These are phyloP conservation scores for Medicago ruthenica DNA, from an alignment of 306 rosid species.

Conservation along the genomic window DNA sequence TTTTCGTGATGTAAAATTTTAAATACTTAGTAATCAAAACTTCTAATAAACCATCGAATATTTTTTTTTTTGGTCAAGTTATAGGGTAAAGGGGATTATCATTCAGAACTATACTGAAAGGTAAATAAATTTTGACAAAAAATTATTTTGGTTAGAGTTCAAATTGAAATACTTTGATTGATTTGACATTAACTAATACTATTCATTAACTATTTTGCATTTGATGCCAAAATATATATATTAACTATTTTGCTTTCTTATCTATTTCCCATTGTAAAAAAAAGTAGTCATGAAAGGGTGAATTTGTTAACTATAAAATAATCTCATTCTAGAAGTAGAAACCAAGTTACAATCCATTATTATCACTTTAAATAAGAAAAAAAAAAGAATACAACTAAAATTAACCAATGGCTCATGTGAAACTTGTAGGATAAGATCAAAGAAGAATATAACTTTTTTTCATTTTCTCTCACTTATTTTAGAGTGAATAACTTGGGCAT, in stretches of 20 bases:
- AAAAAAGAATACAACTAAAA: not conserved
- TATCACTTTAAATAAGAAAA: conserved; percentile 12
- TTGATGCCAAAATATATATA: not conserved
- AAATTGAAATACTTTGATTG: too few species aligned
- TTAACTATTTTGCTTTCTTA: not conserved
- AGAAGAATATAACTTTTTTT: conserved; percentile 9
- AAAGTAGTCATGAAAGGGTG: conserved; percentile 11
- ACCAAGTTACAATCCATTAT: conserved; percentile 15
- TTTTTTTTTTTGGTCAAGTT: too few species aligned
- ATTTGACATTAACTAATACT: too few species aligned
- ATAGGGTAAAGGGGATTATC: too few species aligned
- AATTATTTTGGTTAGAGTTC: too few species aligned
- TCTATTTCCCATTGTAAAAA: not conserved
- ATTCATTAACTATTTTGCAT: not conserved
- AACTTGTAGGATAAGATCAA: conserved; percentile 35
- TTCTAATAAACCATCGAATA: too few species aligned
- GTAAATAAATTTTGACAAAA: too few species aligned
- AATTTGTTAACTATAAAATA: conserved; percentile 12
- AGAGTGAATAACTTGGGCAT: conserved; percentile 2
- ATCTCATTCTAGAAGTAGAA: conserved; percentile 16
- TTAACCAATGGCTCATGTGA: conserved; percentile 26
- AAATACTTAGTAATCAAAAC: too few species aligned
- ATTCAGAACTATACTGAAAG: too few species aligned
- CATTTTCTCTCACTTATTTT: not conserved
- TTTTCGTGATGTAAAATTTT: too few species aligned